Conservation (phyloP, 163 green algal species). For the Picocystis sp. region DNA sequence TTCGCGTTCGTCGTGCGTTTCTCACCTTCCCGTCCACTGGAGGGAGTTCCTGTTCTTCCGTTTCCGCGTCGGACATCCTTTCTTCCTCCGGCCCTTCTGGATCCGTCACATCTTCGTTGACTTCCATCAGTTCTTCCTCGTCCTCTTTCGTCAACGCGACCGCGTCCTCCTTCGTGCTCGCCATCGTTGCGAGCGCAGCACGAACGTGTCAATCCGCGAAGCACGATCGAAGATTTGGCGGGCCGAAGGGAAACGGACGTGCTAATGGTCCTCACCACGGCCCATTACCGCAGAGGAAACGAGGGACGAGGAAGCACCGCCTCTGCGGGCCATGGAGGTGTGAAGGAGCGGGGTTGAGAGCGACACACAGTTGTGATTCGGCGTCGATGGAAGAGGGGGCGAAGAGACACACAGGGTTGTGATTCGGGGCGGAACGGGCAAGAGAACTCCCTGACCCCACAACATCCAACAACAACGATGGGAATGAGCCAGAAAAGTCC, state of each 20-base stretch:
- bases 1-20: no score
- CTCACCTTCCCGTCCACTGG: no score
- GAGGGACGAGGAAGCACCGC: not conserved
- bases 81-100: no score
- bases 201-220: not conserved
- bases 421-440: not conserved
- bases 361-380: not conserved
- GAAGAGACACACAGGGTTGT: not conserved
- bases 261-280: no score
- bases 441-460: not conserved
- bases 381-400: not conserved
- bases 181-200: no score
- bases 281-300: not conserved
- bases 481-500: not conserved
- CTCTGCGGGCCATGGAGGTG: not conserved
- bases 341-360: not conserved
- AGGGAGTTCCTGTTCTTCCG: no score
- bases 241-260: not conserved
- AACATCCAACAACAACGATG: not conserved
- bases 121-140: not conserved
- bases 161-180: not conserved
- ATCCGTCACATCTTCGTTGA: no score
- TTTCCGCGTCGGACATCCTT: no score
- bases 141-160: conserved; percentile 4
- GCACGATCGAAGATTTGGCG: conserved; percentile 1